Evolutionary conservation across 2,329 filamentous ascomycete genomes (phyloP).

Genomic region (Scopulariopsis brevicaulis): DNA sequence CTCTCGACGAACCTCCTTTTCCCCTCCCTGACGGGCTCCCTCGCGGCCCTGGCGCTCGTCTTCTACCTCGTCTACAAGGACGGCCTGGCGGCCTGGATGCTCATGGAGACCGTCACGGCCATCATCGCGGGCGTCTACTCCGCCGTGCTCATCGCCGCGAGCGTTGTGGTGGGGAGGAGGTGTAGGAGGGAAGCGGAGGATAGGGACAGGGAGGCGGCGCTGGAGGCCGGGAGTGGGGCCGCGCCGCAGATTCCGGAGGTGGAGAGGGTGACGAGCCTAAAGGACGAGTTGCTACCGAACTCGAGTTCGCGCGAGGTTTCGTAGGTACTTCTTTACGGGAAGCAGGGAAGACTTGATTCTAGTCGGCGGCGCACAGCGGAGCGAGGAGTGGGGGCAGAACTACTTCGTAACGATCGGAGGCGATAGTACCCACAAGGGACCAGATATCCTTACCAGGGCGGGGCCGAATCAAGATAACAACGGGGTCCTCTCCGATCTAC

Average conservation of each 20-base stretch:
- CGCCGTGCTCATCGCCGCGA: background rate
- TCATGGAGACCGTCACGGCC: background rate
- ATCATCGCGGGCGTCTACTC: background rate
- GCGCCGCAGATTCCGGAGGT: conserved; percentile 4
- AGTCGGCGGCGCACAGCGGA: background rate
- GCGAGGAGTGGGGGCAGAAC: background rate
- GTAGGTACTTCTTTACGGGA: background rate
- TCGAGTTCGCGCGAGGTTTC: background rate
- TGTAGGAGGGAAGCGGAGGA: background rate
- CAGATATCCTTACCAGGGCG: background rate
- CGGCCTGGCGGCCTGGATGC: background rate
- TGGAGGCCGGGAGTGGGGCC: background rate
- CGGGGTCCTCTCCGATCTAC: background rate
- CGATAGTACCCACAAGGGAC: background rate
- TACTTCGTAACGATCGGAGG: too few relatives aligned
- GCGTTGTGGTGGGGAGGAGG: background rate
- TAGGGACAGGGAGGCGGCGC: background rate
- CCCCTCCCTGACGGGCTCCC: background rate
- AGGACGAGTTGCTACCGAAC: background rate
- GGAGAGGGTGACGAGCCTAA: background rate
- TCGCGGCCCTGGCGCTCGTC: background rate
- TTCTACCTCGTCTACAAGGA: conserved; percentile 4
- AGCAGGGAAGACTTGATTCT: background rate
- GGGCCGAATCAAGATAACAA: conserved; percentile 1
- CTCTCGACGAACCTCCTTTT: background rate